Percentiles rank a stretch among this genome's conserved stretches.
phyloP scores from a whole-genome alignment of 495 filamentous ascomycete species.

The Chaetomium tenue region DNA sequence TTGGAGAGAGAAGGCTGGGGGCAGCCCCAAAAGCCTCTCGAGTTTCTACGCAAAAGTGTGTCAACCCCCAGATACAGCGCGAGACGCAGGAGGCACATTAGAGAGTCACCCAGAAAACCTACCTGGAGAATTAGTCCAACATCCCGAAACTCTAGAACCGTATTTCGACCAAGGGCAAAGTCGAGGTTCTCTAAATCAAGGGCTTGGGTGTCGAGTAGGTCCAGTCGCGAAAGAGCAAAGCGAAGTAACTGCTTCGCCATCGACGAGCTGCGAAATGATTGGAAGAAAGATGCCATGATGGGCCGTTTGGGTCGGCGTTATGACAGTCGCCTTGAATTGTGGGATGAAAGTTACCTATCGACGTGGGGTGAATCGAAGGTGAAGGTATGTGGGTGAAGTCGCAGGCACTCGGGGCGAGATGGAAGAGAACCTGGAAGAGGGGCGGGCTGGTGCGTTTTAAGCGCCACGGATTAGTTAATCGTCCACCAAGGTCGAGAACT shows the following conservation, averaged over 20 bases:
- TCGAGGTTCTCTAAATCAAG: constrained; percentile 77
- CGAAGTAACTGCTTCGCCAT: constrained; percentile 80
- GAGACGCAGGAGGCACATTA: background rate
- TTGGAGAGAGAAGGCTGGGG: constrained; percentile 62
- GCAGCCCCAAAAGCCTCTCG: constrained; percentile 67
- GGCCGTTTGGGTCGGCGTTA: background rate
- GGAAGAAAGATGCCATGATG: constrained; percentile 59
- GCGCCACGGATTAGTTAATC: constrained; percentile 10
- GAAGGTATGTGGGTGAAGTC: background rate
- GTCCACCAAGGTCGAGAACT: constrained; percentile 14
- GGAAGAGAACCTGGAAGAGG: too few species aligned
- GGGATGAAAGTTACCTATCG: background rate
- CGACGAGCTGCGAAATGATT: constrained; percentile 61
- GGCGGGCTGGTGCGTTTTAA: background rate
- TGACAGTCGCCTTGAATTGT: background rate
- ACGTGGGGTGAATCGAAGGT: background rate
- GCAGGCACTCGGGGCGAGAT: background rate
- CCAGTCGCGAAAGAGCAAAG: constrained; percentile 74
- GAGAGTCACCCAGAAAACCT: constrained; percentile 31
- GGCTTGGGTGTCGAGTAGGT: constrained; percentile 76
- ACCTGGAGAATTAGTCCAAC: constrained; percentile 73
- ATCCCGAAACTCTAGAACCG: constrained; percentile 75
- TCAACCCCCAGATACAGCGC: constrained; percentile 12
- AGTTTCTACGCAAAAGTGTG: constrained; percentile 59
- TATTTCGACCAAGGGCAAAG: constrained; percentile 71